phyloP scores from a whole-genome alignment of 768 basidiomycete species.

The Rhodotorula babjevae region DNA sequence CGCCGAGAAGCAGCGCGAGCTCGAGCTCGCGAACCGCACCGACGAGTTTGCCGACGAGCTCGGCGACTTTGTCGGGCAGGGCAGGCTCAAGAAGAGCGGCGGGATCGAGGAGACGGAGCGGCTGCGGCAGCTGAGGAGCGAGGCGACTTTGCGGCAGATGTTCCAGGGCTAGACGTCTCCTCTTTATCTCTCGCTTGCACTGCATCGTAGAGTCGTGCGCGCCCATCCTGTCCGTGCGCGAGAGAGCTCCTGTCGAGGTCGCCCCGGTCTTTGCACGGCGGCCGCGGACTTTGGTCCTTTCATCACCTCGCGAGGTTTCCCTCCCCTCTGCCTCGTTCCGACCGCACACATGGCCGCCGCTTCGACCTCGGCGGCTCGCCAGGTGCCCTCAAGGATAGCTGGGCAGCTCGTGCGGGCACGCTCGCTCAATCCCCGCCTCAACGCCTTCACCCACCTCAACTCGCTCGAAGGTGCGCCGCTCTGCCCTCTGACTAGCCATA shows the following conservation, averaged over 20 bases:
- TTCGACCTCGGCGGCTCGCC: neutral
- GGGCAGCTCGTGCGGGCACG: neutral
- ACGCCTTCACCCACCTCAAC: constrained; percentile 23
- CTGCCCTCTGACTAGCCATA: no score
- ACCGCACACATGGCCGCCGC: neutral
- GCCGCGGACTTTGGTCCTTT: no score
- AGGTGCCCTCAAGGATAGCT: constrained; percentile 5
- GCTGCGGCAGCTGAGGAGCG: constrained; percentile 71
- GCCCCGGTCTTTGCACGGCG: no score
- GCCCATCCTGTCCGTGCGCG: no score
- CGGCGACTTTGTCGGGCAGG: constrained; percentile 73
- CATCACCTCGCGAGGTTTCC: no score
- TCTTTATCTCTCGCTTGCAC: neutral
- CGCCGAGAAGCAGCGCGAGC: constrained; percentile 69
- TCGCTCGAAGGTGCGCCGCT: constrained; percentile 11
- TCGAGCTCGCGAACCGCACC: constrained; percentile 62
- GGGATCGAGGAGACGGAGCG: constrained; percentile 57
- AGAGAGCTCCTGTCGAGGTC: no score
- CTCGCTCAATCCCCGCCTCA: constrained; percentile 18
- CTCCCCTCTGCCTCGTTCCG: neutral
- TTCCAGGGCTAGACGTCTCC: neutral
- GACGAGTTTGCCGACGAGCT: constrained; percentile 85
- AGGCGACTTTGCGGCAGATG: constrained; percentile 33
- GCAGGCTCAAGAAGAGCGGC: constrained; percentile 87
- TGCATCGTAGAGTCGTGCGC: no score